Evolutionary conservation across 129 eudicot species (phyloP).

Genomic region (Arctium minus): DNA sequence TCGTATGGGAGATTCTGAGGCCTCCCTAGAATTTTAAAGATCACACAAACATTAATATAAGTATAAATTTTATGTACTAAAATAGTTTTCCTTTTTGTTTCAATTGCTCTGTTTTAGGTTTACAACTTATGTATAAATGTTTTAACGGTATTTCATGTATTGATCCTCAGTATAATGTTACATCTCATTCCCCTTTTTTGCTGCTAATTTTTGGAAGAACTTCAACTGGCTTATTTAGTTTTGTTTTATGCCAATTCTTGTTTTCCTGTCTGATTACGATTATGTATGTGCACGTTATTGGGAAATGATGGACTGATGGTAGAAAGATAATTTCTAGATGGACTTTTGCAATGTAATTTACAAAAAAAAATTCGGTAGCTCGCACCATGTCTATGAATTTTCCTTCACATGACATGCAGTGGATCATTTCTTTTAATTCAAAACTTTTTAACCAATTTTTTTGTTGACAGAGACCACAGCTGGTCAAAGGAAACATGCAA

Average conservation of each 20-base stretch:
- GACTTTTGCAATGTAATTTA: neutral
- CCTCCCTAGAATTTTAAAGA: neutral
- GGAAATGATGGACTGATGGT: neutral
- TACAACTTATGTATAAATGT: neutral
- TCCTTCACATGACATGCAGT: neutral
- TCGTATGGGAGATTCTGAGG: neutral
- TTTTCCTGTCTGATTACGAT: neutral
- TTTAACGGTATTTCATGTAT: neutral
- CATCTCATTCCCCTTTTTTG: neutral
- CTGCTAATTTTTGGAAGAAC: neutral
- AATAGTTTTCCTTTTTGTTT: neutral
- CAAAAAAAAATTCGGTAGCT: neutral
- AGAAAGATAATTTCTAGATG: neutral
- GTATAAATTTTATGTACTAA: neutral
- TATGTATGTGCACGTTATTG: neutral
- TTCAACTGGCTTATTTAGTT: neutral
- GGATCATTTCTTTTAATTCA: neutral
- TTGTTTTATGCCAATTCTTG: neutral
- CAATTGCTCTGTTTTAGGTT: neutral
- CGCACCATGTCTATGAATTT: neutral
- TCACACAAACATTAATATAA: neutral
- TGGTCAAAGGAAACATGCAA: slow-evolving; percentile 96
- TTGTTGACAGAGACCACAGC: slow-evolving; percentile 67
- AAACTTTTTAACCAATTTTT: neutral
- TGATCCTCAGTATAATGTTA: neutral